Conservation (phyloP, 805 yeast species). For the Zygosaccharomyces bisporus region DNA sequence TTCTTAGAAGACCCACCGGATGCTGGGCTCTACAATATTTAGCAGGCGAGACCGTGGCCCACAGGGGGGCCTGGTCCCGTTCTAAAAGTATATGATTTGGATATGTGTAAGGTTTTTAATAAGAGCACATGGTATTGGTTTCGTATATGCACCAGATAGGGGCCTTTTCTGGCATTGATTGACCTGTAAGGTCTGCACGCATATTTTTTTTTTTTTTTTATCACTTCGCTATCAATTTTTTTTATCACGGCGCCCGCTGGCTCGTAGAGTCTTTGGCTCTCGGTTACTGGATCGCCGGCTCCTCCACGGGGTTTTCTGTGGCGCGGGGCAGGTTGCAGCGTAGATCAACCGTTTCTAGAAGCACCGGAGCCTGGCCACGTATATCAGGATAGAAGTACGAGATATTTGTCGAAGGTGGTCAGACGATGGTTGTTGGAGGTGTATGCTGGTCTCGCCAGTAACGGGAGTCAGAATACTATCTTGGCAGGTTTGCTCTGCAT, state of each 20-base stretch:
- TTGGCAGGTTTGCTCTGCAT: not conserved
- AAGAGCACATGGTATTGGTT: not conserved
- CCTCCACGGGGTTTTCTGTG: not conserved
- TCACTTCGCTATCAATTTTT: not conserved
- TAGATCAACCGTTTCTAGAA: not conserved
- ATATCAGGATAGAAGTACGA: not conserved
- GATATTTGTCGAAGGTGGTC: not conserved
- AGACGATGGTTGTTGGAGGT: not conserved
- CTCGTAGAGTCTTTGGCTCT: not conserved
- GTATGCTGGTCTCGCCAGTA: not conserved
- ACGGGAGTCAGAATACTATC: not conserved
- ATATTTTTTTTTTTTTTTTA: not conserved
- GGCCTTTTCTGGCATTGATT: no score
- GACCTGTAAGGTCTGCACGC: no score
- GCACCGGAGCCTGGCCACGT: not conserved
- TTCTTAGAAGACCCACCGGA: slow-evolving; percentile 15
- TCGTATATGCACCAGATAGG: not conserved
- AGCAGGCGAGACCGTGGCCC: not conserved
- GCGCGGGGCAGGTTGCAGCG: not conserved
- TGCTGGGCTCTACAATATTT: not conserved
- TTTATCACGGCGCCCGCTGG: not conserved
- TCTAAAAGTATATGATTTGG: not conserved
- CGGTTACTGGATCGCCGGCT: not conserved
- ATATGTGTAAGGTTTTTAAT: not conserved
- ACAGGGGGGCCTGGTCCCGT: not conserved